These are phyloP conservation scores for Claviceps cyperi DNA, from an alignment of 2,329 filamentous ascomycete genomes.

Conservation along the genomic window DNA sequence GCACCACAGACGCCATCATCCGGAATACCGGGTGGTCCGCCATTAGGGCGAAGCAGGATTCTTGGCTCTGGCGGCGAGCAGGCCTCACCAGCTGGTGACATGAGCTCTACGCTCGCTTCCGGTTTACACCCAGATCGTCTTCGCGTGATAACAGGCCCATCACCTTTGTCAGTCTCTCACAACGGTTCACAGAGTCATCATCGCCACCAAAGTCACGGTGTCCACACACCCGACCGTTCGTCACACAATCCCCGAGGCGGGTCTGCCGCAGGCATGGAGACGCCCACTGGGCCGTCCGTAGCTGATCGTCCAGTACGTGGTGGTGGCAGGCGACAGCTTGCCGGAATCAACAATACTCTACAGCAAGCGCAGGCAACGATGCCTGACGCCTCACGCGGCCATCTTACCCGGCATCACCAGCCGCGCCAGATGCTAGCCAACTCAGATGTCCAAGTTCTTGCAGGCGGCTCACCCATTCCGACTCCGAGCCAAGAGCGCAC, in stretches of 20 bases:
- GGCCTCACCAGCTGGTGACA: slow-evolving; percentile 11
- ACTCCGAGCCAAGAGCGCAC: slow-evolving; percentile 35
- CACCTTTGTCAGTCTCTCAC: slow-evolving; percentile 15
- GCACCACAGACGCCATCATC: slow-evolving; percentile 18
- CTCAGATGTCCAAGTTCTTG: slow-evolving; percentile 42
- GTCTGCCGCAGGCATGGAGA: slow-evolving; percentile 14
- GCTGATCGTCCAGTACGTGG: slow-evolving; percentile 21
- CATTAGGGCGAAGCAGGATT: slow-evolving; percentile 29
- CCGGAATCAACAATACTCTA: slow-evolving; percentile 44
- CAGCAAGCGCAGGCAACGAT: slow-evolving; percentile 34
- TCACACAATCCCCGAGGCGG: slow-evolving; percentile 9
- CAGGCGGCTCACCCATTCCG: slow-evolving; percentile 35
- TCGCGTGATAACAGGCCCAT: slow-evolving; percentile 26
- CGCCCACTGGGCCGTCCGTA: slow-evolving; percentile 22
- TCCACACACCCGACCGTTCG: slow-evolving; percentile 13
- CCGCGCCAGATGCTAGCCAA: slow-evolving; percentile 30
- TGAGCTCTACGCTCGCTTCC: slow-evolving; percentile 12
- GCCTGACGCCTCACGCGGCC: slow-evolving; percentile 22
- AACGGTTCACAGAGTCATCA: slow-evolving; percentile 15
- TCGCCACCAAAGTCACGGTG: slow-evolving; percentile 13
- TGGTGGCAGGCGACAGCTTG: slow-evolving; percentile 38
- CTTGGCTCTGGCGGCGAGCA: slow-evolving; percentile 16
- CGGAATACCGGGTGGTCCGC: slow-evolving; percentile 11
- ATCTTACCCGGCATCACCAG: slow-evolving; percentile 19
- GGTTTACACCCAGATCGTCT: slow-evolving; percentile 38